Evolutionary conservation across 2,329 filamentous ascomycete genomes (phyloP), one percentile per base, ranked within the genome.

Genomic region (Helotiales sp.): DNA sequence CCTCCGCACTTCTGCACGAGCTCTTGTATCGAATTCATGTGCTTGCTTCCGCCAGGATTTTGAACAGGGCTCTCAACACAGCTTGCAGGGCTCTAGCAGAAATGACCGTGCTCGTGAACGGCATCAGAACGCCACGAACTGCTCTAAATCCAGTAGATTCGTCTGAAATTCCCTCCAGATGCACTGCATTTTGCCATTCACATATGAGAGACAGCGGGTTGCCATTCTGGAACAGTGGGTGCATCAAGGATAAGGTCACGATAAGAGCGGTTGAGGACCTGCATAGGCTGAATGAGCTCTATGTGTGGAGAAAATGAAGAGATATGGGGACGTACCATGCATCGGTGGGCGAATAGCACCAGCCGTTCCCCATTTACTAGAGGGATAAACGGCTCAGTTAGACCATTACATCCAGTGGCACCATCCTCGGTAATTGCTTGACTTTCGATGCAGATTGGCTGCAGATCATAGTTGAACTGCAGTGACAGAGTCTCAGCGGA

Each of bases 1-100:
- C 52, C 61, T 45, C 52, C 50, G 64, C 58, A 67, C 60, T 65
- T 61, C 43, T 55, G 66, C 64, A 63, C 66, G 64, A 68, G 67
- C 24, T 63, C 61, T 63, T 58, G 59, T 65, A 63, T 65, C 55
- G 43, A 61, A 61, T 63, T 62, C 62, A 54, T 63, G 61, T 64
- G 30, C 37, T 28, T 52, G 40, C 58, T 59, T 52, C 49, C 50
- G 49, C 30, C 59, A 37, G 65, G 63, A 63, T 50, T 59, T 61
- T 54, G 37, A 61, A 52, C 67, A 64, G 22, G 61, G 58, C 47
- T 45, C 20, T 68, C 50, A 47, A 28, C 20, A 47, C 43, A 57
- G 32, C 17, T 47, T 22, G 15, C 28, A 24, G 57, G 40, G 49
- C 49, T 57, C 15, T 15, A n/a, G 40, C 50, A 52, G 43, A 49